phyloP scores from a whole-genome alignment of 257 asterid genomes.

The Cruciata laevipes region DNA sequence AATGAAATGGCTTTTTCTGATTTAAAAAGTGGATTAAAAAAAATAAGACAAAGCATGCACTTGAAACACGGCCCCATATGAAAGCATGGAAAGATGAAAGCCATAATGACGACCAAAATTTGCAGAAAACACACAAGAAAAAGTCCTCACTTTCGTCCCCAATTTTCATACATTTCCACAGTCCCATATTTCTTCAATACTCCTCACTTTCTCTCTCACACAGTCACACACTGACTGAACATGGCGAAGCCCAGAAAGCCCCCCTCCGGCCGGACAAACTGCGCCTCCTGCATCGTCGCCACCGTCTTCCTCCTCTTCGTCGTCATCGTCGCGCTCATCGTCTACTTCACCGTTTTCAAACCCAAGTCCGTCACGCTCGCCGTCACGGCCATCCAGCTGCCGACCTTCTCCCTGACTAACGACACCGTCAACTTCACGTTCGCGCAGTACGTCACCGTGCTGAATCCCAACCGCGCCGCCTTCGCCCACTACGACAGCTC shows the following conservation, averaged over 20 bases:
- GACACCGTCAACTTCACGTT: conserved; percentile 71
- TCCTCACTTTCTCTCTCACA: not conserved
- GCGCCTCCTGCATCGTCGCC: conserved; percentile 74
- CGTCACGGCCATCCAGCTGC: conserved; percentile 69
- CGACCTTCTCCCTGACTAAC: conserved; percentile 61
- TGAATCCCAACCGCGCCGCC: too few species aligned
- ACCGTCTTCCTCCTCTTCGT: conserved; percentile 60
- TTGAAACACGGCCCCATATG: not conserved
- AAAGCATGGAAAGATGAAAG: conserved; percentile 10
- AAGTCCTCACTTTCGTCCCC: conserved; percentile 16
- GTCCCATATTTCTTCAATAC: not conserved
- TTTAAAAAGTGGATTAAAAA: too few species aligned
- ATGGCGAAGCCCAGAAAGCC: conserved; percentile 51
- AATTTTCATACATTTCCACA: not conserved
- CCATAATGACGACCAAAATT: conserved; percentile 8
- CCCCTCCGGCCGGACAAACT: conserved; percentile 64
- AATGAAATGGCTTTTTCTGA: too few species aligned
- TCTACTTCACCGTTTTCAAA: conserved; percentile 72
- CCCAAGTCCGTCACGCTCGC: conserved; percentile 55
- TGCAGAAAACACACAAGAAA: not conserved
- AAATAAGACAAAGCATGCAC: not conserved
- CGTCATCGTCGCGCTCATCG: conserved; percentile 32
- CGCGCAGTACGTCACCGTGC: too few species aligned
- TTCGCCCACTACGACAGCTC: conserved; percentile 93
- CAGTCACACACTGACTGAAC: not conserved